phyloP scores from a whole-genome alignment of 2,329 filamentous ascomycete genomes.

The Arthrobotrys conoides region DNA sequence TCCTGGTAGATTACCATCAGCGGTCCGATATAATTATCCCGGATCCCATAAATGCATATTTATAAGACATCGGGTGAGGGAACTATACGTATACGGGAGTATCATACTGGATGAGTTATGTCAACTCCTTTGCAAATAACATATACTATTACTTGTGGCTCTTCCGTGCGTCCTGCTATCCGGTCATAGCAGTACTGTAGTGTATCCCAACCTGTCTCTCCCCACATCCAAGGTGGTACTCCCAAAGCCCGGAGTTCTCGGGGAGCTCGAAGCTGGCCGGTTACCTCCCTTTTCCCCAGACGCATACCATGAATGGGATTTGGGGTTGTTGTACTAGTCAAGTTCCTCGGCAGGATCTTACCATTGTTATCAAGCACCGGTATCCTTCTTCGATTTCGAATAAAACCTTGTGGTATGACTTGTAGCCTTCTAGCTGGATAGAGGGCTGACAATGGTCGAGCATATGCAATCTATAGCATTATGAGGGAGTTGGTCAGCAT shows the following conservation, averaged over 20 bases:
- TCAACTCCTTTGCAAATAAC: constrained; percentile 40
- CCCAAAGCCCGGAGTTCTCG: not conserved
- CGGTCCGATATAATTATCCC: not conserved
- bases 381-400: constrained; percentile 1
- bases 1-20: constrained; percentile 13
- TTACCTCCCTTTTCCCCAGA: not conserved
- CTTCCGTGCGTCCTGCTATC: not conserved
- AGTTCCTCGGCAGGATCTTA: not conserved
- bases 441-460: not conserved
- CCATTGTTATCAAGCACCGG: not conserved
- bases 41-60: not conserved
- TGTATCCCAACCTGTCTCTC: not conserved
- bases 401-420: not conserved
- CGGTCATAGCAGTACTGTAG: not conserved
- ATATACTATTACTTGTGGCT: constrained; percentile 8
- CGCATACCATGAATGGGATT: no score
- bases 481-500: not conserved
- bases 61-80: no score
- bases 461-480: not conserved
- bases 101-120: constrained; percentile 21
- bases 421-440: constrained; percentile 1
- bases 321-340: not conserved
- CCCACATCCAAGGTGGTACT: not conserved
- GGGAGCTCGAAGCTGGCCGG: not conserved
- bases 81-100: no score